These are phyloP conservation scores for Aspergillus ochraceus DNA, from an alignment of 2,329 filamentous ascomycete genomes.

Conservation along the genomic window DNA sequence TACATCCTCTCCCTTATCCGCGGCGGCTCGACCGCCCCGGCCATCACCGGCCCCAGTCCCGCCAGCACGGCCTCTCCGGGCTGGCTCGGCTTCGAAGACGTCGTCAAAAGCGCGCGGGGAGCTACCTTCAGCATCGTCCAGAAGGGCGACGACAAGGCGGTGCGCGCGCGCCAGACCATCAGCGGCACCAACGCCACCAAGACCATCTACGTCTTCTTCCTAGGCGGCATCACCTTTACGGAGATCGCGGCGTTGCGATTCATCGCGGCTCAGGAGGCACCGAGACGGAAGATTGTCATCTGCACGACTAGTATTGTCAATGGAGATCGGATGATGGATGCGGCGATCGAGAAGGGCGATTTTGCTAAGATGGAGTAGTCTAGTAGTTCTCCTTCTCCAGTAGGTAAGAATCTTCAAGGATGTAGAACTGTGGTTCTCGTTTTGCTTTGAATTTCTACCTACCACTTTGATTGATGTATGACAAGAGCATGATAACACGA, in stretches of 20 bases:
- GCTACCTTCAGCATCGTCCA: constrained; percentile 90
- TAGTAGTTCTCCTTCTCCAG: constrained; percentile 14
- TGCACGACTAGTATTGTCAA: constrained; percentile 90
- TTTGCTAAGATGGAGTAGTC: constrained; percentile 48
- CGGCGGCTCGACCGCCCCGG: constrained; percentile 55
- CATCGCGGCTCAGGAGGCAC: constrained; percentile 80
- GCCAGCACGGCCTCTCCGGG: constrained; percentile 68
- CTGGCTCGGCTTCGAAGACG: constrained; percentile 92
- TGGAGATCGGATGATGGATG: constrained; percentile 85
- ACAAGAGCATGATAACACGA: constrained; percentile 1
- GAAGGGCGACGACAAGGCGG: constrained; percentile 87
- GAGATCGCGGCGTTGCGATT: constrained; percentile 94
- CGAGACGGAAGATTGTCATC: constrained; percentile 79
- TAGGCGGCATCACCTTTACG: constrained; percentile 95
- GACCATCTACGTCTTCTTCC: constrained; percentile 92
- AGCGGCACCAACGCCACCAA: constrained; percentile 75
- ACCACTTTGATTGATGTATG: background rate
- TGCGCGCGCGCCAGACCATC: constrained; percentile 79
- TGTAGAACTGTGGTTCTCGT: background rate
- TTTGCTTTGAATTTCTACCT: background rate
- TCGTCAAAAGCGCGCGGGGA: constrained; percentile 81
- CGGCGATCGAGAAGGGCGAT: constrained; percentile 71
- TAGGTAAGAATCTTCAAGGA: background rate
- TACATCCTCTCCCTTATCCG: constrained; percentile 71
- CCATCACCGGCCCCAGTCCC: constrained; percentile 38